Base-by-base conservation (phyloP, 2,329 filamentous ascomycete genomes). In the Exophiala dermatitidis region DNA sequence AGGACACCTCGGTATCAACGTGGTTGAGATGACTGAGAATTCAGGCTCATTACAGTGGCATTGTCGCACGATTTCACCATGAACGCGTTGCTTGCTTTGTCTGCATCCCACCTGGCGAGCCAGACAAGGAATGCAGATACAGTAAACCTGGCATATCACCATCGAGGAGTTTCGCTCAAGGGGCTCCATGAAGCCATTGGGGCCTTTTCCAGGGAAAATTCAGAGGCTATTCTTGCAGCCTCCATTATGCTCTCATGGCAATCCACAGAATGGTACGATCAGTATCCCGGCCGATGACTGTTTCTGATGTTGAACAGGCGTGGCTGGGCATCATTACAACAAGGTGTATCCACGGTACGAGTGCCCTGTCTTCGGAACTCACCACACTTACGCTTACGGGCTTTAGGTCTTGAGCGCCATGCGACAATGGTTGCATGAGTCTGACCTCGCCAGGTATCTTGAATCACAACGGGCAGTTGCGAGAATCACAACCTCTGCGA, bases 211-310 rank as follows among this genome's bases (percentile, higher is more conserved):
- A 83, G 83, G 63, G 83, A 86, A 48, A 95, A 90, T 57, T 91
- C 89, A 1, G 91, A 98, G 71, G 90, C 90, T 41, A 85, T 96
- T 58, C 79, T 98, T 50, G 91, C 90, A 29, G 88, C 90, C 32
- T 96, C 91, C 29, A 82, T 96, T 42, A 80, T 97, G 45, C 79
- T 98, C 46, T 94, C 90, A 36, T 97, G 93, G 90, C 91, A 97
- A 74, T 88, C 89, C 52, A 93, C 85, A 56, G 91, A 97, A 74
- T 97, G 90, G 91, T 94, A 79, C 77, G 84, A 74, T 66, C 38
- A 64, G 63, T 62, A 52, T 62, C 59, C 62, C 4, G 28, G 6
- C 31, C 12, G 30, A 38, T 37, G 6, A 38, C 37, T 8, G 43
- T 66, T 51, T 64, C 72, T 76, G 65, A 76, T 60, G 28, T 10